Conservation (phyloP, 2,329 filamentous ascomycete genomes). For the Colletotrichum tabaci region DNA sequence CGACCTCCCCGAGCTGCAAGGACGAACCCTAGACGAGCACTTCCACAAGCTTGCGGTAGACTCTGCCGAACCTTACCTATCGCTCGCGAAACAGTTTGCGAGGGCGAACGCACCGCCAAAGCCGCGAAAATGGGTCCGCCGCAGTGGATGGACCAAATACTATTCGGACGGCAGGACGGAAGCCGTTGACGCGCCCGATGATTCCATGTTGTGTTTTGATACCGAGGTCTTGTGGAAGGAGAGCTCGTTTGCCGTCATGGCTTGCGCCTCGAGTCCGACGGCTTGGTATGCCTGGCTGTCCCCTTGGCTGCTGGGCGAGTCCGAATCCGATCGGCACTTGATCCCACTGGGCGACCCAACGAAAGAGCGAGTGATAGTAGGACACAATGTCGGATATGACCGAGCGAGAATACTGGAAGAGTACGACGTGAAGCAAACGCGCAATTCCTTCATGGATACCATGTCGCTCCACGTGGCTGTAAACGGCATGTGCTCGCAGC, state of each 20-base stretch:
- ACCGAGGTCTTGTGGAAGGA: conserved; percentile 98
- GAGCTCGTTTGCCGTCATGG: conserved; percentile 94
- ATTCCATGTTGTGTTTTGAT: conserved; percentile 90
- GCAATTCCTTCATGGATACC: conserved; percentile 92
- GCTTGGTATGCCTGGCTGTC: conserved; percentile 99
- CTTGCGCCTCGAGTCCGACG: conserved; percentile 89
- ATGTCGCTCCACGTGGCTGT: conserved; percentile 99
- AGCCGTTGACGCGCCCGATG: conserved; percentile 81
- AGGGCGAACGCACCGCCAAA: conserved; percentile 70
- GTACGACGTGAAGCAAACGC: conserved; percentile 85
- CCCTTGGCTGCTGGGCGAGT: conserved; percentile 91
- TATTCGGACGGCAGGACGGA: conserved; percentile 79
- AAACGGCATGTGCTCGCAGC: conserved; percentile 98
- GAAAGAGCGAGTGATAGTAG: conserved; percentile 83
- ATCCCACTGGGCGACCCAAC: conserved; percentile 87
- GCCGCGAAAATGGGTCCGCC: conserved; percentile 80
- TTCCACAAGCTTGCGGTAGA: conserved; percentile 91
- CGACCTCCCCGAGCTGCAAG: conserved; percentile 85
- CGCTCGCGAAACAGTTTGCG: conserved; percentile 81
- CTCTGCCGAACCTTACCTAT: conserved; percentile 87
- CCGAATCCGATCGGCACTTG: conserved; percentile 82
- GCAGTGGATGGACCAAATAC: conserved; percentile 97
- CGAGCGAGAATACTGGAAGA: conserved; percentile 90
- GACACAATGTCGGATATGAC: conserved; percentile 97
- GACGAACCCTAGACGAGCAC: conserved; percentile 90